phyloP scores from a whole-genome alignment of 352 stramenopile species.

The Phytophthora citrophthora region DNA sequence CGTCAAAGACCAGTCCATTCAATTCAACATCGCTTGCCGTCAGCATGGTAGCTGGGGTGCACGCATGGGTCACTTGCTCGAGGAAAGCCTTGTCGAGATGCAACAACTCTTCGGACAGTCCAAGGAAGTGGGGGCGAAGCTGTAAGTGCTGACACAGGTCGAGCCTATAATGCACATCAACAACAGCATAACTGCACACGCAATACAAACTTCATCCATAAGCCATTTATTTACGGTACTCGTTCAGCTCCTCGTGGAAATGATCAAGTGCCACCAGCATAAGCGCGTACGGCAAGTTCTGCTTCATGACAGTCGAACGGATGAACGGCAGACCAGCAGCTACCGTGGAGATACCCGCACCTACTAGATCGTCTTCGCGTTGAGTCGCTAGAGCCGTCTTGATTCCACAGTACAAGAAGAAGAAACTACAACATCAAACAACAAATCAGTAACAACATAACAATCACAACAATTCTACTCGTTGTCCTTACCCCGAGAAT shows the following conservation, averaged over 20 bases:
- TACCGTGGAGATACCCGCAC: slow-evolving; percentile 61
- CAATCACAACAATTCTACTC: background rate
- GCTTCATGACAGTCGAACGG: slow-evolving; percentile 64
- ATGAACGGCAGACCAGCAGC: slow-evolving; percentile 64
- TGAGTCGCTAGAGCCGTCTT: slow-evolving; percentile 76
- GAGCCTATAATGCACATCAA: slow-evolving; percentile 3
- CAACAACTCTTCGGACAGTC: slow-evolving; percentile 60
- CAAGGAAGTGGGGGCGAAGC: slow-evolving; percentile 45
- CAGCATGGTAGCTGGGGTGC: slow-evolving; percentile 51
- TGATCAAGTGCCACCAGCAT: slow-evolving; percentile 83
- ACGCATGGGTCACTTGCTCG: slow-evolving; percentile 75
- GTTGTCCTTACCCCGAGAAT: slow-evolving; percentile 55
- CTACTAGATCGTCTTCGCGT: slow-evolving; percentile 64
- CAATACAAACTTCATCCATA: too few species aligned
- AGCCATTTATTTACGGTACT: slow-evolving; percentile 47
- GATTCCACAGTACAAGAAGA: slow-evolving; percentile 77
- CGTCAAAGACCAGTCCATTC: slow-evolving; percentile 78
- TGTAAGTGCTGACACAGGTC: slow-evolving; percentile 22
- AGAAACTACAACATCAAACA: slow-evolving; percentile 52
- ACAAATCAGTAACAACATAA: background rate
- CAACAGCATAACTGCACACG: too few species aligned
- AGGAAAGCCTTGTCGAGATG: slow-evolving; percentile 84
- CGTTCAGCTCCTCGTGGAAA: slow-evolving; percentile 83
- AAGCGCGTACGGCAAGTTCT: slow-evolving; percentile 78
- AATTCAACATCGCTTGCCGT: slow-evolving; percentile 88